Base-by-base conservation (phyloP, 1,284 basidiomycete genomes). In the Mixia osmundae region DNA sequence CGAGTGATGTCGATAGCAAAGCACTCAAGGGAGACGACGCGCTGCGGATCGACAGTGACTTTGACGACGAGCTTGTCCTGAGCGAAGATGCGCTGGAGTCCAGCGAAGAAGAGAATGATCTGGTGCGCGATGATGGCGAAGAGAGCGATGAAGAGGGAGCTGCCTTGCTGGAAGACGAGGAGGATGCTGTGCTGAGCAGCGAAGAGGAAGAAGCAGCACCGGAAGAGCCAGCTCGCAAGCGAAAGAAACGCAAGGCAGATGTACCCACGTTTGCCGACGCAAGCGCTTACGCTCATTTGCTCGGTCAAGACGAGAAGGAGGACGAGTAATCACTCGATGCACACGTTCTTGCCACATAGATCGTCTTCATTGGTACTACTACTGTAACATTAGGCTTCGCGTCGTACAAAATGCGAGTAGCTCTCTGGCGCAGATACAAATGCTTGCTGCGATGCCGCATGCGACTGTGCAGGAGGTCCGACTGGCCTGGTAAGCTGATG, bases 271-370 rank as follows among this genome's bases (percentile, higher is more conserved):
- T 97, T 51, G 89, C 80, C 2, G 78, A 72, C 52, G 89, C 89
- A 46, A 89, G 95, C 44, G 89, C 94, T 48, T 97, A 91, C 51
- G 78, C 77, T 33, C 76, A 70, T 57, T 65, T 95, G 63, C 85
- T 95, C 45, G 83, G 89, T 52, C 75, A 74, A 40, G 61, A 54
- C 11, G 75, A 50, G 35, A 43, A 45, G 23, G 49, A 48, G 16
- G 44, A 46, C 16, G 15, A 18, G 21, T 15, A 19, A 30, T 30
- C 6, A 15, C 24, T 25, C 24, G 24, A n/a, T n/a, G n/a, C n/a
- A n/a, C n/a, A n/a, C n/a, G n/a, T n/a, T n/a, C n/a, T n/a, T n/a
- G n/a, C n/a, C n/a, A n/a, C n/a, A n/a, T n/a, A n/a, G n/a, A n/a
- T n/a, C n/a, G n/a, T n/a, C n/a, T n/a, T n/a, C n/a, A n/a, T n/a